A percentile compares a stretch with the other conserved stretches of the same genome.
Conservation (phyloP, 23 red algal species). For the Gracilaria domingensis region DNA sequence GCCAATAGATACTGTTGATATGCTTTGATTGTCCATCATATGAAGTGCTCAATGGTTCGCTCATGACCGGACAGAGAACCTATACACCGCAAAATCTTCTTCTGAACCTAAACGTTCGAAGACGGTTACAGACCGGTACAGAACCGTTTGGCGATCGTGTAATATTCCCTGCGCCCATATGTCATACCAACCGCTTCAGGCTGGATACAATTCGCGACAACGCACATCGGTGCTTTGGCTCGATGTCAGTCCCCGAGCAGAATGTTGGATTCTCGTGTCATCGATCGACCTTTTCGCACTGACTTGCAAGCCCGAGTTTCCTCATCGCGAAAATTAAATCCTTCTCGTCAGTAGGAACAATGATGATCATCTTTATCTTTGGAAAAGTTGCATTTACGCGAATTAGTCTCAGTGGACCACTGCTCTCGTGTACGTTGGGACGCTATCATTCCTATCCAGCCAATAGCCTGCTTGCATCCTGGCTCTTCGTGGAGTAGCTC, state of each 20-base stretch:
- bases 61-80: too few relatives aligned
- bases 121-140: too few relatives aligned
- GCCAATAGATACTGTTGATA: too few relatives aligned
- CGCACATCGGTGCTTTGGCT: neutral
- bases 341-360: neutral
- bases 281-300: neutral
- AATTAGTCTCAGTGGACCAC: neutral
- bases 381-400: neutral
- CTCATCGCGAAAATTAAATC: neutral
- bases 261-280: neutral
- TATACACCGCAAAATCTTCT: too few relatives aligned
- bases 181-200: too few relatives aligned
- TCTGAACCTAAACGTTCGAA: too few relatives aligned
- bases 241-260: neutral
- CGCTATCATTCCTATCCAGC: neutral
- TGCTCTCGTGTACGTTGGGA: neutral
- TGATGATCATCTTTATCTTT: neutral
- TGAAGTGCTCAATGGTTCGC: too few relatives aligned
- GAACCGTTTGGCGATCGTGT: too few relatives aligned
- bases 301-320: neutral
- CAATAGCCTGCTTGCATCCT: neutral
- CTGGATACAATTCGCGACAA: neutral
- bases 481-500: neutral
- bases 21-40: too few relatives aligned
- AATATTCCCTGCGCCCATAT: too few relatives aligned